These are phyloP conservation scores for Microascus cirrosus DNA, from an alignment of 2,329 filamentous ascomycete genomes.

Conservation along the genomic window DNA sequence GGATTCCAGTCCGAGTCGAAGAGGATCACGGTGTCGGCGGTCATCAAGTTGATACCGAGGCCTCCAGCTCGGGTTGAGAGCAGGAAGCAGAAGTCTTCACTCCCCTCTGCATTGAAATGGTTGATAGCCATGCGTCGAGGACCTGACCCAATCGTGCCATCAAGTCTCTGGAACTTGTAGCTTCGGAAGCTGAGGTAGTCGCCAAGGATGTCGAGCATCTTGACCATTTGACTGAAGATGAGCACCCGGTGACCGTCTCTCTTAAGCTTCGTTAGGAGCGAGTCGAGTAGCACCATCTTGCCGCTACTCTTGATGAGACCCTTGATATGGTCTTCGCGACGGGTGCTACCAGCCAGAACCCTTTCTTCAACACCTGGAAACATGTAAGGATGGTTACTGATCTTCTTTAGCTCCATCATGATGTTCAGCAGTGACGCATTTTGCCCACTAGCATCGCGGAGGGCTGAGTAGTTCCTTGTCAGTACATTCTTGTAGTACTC, in stretches of 20 bases:
- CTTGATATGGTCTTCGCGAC: conserved; percentile 83
- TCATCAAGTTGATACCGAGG: conserved; percentile 98
- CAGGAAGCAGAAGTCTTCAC: conserved; percentile 92
- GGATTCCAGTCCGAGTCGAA: conserved; percentile 99
- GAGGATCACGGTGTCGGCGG: conserved; percentile 91
- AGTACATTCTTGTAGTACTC: conserved; percentile 99
- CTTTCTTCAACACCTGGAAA: conserved; percentile 89
- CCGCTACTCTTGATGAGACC: conserved; percentile 93
- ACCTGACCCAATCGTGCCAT: conserved; percentile 85
- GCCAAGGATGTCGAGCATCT: conserved; percentile 91
- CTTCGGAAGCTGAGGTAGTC: conserved; percentile 88
- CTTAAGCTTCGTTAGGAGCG: conserved; percentile 86
- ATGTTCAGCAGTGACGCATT: conserved; percentile 95
- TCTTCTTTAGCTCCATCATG: conserved; percentile 99
- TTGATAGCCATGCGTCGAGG: conserved; percentile 90
- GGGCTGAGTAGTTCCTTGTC: conserved; percentile 87
- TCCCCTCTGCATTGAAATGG: conserved; percentile 95
- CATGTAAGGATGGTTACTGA: conserved; percentile 98
- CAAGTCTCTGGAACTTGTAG: conserved; percentile 90
- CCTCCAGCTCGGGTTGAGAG: conserved; percentile 92
- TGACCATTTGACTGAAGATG: conserved; percentile 99
- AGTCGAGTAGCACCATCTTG: conserved; percentile 98
- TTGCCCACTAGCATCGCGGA: conserved; percentile 85
- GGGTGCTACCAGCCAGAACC: conserved; percentile 67
- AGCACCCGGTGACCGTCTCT: conserved; percentile 90